Evolutionary conservation across 208 protist species (phyloP).

Genomic region (Crithidia expoeki): DNA sequence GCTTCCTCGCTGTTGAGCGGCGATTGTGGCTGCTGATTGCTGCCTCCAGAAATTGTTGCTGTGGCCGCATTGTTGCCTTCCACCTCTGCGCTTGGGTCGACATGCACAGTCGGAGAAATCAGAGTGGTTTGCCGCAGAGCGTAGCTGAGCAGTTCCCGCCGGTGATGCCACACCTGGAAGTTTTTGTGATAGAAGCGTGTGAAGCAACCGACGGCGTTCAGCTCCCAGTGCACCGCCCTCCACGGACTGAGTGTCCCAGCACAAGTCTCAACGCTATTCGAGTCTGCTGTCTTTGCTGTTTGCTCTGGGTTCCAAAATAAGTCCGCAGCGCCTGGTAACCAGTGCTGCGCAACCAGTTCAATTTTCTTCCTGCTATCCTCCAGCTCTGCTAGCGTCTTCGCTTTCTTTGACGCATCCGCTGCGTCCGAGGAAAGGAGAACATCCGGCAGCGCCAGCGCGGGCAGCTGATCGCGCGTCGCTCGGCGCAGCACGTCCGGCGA

Average conservation of each 20-base stretch:
- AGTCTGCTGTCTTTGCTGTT: neutral
- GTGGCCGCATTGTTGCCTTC: neutral
- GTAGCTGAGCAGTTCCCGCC: conserved; percentile 54
- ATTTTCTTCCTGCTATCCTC: conserved; percentile 15
- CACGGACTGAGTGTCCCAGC: conserved; percentile 41
- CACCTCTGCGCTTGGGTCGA: neutral
- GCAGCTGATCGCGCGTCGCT: conserved; percentile 35
- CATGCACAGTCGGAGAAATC: neutral
- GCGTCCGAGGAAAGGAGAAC: neutral
- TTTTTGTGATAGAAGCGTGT: conserved; percentile 67
- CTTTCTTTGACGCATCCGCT: conserved; percentile 10
- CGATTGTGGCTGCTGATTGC: neutral
- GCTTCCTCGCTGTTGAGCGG: conserved; percentile 6
- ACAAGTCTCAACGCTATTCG: neutral
- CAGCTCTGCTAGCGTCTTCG: conserved; percentile 23
- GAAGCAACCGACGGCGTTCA: conserved; percentile 46
- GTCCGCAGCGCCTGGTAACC: conserved; percentile 29
- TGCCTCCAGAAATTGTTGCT: neutral
- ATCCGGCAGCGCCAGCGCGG: conserved; percentile 1
- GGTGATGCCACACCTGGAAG: conserved; percentile 89
- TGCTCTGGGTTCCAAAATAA: conserved; percentile 3
- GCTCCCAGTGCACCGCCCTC: conserved; percentile 78
- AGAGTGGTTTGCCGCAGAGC: conserved; percentile 37
- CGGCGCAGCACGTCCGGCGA: conserved; percentile 26
- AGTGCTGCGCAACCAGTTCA: conserved; percentile 23